Base-by-base conservation (phyloP, 2,329 filamentous ascomycete species). In the Cordyceps tenuipes region DNA sequence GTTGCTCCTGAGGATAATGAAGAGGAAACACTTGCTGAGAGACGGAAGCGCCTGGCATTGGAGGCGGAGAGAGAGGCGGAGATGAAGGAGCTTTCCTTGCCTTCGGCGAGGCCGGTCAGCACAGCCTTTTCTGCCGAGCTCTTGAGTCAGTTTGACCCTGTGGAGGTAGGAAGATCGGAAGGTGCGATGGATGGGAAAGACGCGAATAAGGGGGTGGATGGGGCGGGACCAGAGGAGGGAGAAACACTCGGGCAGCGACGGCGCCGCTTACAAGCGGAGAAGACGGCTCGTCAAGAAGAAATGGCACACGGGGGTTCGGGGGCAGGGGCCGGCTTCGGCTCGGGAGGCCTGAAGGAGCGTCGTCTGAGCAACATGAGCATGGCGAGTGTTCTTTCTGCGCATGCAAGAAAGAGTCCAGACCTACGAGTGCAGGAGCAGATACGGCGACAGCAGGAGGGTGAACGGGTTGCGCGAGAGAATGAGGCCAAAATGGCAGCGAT, bases 221-320 rank as follows among this genome's bases (percentile, higher is more conserved):
- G 21, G 78, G 80, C 62, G n/a, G 34, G 34, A 10, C 59, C 62
- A 0, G 68, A 63, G 6, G 87, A 86, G 64, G 87, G 91, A 66
- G 90, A 94, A 69, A 93, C 90, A 0, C 77, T 94, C 0, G 90
- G 89, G 10, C 88, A 93, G 70, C 85, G 90, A 12, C 85, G 89
- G 0, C 84, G 84, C 31, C 82, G 90, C 29, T 77, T 94, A 1
- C 88, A 91, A 69, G 84, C 85, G 7, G 84, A 87, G 67, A 78
- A 79, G 29, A 86, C 89, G 71, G 86, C 86, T 7, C 81, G 83
- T 31, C 81, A 82, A 62, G 75, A 78, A 47, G 82, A 82, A 64
- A 81, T 83, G 70, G 75, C 73, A 47, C 69, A 73, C 43, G 70
- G 71, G 58, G 66, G 68, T 15, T 64, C 64, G 19, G 62, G 61